Evolutionary conservation across 2,329 filamentous ascomycete genomes (phyloP), one percentile per base, ranked within the genome.

Genomic region (Colletotrichum ledebouriae): DNA sequence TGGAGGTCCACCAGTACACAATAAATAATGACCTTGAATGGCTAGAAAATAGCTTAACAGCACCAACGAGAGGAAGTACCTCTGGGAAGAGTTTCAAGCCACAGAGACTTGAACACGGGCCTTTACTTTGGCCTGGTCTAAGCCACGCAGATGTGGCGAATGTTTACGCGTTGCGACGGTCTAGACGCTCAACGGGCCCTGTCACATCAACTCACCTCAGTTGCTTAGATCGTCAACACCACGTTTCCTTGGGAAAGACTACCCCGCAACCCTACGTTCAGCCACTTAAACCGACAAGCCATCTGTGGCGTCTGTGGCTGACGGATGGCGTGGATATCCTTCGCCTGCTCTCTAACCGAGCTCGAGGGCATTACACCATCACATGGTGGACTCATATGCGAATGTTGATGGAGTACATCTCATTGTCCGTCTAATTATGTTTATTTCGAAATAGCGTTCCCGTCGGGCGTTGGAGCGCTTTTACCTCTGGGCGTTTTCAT

Each of bases 101-200:
- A 17, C 17, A 17, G 17, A 17, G 17, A 17, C 17, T 17, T 17
- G 17, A 17, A 17, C 17, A 17, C 17, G 17, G 17, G 17, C 17
- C 17, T 17, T 17, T 17, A 17, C 17, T 17, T 17, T 17, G 17
- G 17, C 17, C 17, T 17, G 15, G 34, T 41, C 20, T 29, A 29
- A 64, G 53, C 59, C 64, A 69, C 64, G 22, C 20, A 6, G 12
- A 9, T 64, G 69, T 70, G 69, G 69, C 69, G 69, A 70, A 66
- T 62, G 66, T 66, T 70, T 70, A 66, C 69, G 66, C 39, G 60
- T 65, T 55, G 25, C 25, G 10, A 41, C 25, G 63, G 39, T 58
- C 63, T 67, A 64, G 62, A 69, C 13, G 39, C 50, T 52, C 42
- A 17, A 58, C 39, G 11, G 53, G n/a, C 20, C 6, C 17, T 47